phyloP scores from a whole-genome alignment of 345 rosid genomes.

The Raphanus sativus region DNA sequence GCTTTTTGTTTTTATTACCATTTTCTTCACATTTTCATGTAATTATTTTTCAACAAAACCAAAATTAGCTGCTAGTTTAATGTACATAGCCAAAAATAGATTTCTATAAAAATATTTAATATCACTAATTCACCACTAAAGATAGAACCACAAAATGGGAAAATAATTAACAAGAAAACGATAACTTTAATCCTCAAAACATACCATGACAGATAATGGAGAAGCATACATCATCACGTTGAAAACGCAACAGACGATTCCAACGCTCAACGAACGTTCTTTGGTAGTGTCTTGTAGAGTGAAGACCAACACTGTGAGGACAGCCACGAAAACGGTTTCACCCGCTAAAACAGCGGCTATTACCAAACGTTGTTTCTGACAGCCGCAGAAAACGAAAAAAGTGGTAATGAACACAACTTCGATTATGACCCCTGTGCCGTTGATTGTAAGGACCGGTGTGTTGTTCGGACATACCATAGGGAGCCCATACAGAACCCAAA shows the following conservation, averaged over 20 bases:
- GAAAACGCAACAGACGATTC: conserved; percentile 59
- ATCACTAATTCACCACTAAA: neutral
- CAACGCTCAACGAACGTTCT: conserved; percentile 54
- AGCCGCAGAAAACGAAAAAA: conserved; percentile 45
- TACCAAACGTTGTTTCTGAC: conserved; percentile 43
- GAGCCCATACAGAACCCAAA: conserved; percentile 82
- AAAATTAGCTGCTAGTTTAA: neutral
- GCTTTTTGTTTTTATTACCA: conserved; percentile 75
- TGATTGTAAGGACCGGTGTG: conserved; percentile 68
- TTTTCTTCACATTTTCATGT: conserved; percentile 52
- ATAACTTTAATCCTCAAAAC: conserved; percentile 10
- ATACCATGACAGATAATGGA: conserved; percentile 77
- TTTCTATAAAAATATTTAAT: neutral
- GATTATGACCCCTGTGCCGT: conserved; percentile 60
- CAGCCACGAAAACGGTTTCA: conserved; percentile 46
- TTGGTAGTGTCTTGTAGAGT: conserved; percentile 47
- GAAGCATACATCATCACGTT: conserved; percentile 85
- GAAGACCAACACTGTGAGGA: conserved; percentile 42
- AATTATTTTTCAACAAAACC: neutral
- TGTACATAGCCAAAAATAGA: neutral
- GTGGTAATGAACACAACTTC: conserved; percentile 54
- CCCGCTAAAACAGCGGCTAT: conserved; percentile 30
- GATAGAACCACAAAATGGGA: neutral
- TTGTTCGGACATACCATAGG: conserved; percentile 75
- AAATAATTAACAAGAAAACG: neutral